phyloP scores from a whole-genome alignment of 2,329 filamentous ascomycete species.

The Penicillium sp. region DNA sequence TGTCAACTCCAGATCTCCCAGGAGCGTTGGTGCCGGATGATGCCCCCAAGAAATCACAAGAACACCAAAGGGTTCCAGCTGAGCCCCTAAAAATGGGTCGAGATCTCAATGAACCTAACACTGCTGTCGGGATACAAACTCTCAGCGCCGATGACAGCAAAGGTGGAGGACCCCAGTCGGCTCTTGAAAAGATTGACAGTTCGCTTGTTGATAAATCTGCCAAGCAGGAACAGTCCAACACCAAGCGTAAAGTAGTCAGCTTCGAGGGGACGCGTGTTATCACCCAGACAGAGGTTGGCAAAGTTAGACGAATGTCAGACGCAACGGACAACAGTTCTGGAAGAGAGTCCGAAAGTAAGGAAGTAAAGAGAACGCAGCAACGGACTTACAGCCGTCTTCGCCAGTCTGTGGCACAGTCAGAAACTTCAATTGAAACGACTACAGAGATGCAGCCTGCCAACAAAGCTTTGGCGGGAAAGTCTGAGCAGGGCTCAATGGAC shows the following conservation, averaged over 20 bases:
- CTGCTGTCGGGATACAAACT: neutral
- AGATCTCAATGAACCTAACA: neutral
- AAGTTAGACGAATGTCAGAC: conserved; percentile 5
- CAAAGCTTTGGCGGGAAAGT: neutral
- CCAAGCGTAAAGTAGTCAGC: conserved; percentile 29
- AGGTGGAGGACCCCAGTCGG: neutral
- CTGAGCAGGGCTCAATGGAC: neutral
- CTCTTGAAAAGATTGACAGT: neutral
- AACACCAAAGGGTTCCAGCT: neutral
- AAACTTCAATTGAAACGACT: neutral
- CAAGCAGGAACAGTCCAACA: neutral
- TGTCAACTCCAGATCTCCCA: conserved; percentile 14
- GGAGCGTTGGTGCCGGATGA: neutral
- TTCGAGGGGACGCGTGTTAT: conserved; percentile 16
- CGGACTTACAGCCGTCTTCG: conserved; percentile 27
- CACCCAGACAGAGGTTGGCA: conserved; percentile 2
- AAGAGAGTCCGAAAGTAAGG: conserved; percentile 8
- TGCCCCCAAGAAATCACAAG: neutral
- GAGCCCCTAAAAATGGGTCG: neutral
- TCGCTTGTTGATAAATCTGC: neutral
- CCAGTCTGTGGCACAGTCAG: conserved; percentile 12
- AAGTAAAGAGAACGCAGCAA: conserved; percentile 20
- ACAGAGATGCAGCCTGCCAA: neutral
- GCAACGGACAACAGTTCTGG: conserved; percentile 5
- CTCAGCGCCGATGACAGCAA: neutral